Base-by-base conservation (phyloP, 306 rosid genomes). In the Neltuma alba region DNA sequence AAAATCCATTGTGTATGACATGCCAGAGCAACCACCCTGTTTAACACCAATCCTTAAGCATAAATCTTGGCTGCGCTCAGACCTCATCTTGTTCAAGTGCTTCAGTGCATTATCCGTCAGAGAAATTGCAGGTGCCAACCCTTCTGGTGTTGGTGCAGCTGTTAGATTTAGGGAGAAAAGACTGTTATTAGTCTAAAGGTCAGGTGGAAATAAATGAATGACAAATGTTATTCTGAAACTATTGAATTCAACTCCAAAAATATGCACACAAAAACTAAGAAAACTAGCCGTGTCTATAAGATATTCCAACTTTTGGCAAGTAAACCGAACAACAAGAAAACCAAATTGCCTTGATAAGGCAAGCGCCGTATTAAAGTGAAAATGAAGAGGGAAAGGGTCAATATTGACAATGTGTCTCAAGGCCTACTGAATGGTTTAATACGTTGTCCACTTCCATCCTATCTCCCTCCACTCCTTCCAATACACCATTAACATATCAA, bases 11-110 rank as follows among this genome's bases (percentile, higher is more conserved):
- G 91, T 84, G 86, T 95, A 95, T 47, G 99, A 95, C 98, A 95
- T 91, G 77, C 99, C 99, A 23, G 99, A 94, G 91, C 99, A 94
- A 11, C 99, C 99, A 85, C 99, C 99, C 78, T 94, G 99, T 77
- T 86, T 95, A 67, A 95, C 98, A 60, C 99, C 98, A 83, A 92
- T 95, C 84, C 99, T 92, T 80, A 95, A 87, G 85, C 97, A 93
- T 66, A 95, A 83, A 83, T 90, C 86, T 83, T 90, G 86, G 80
- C 81, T 85, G 14, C 90, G 90, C 41, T 91, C 98, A 45, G 92
- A 83, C 83, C 97, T 87, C 99, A 95, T 95, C 90, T 70, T 92
- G 75, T 82, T 95, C 87, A 95, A 92, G 89, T 92, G 97, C 86
- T 89, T 91, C 86, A 95, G 80, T n/a, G 99, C 99, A 74, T 79